A percentile compares a stretch with the other conserved stretches of the same genome.
phyloP scores from a whole-genome alignment of 176 grass and related monocot genomes.

The Triticum timopheevii region DNA sequence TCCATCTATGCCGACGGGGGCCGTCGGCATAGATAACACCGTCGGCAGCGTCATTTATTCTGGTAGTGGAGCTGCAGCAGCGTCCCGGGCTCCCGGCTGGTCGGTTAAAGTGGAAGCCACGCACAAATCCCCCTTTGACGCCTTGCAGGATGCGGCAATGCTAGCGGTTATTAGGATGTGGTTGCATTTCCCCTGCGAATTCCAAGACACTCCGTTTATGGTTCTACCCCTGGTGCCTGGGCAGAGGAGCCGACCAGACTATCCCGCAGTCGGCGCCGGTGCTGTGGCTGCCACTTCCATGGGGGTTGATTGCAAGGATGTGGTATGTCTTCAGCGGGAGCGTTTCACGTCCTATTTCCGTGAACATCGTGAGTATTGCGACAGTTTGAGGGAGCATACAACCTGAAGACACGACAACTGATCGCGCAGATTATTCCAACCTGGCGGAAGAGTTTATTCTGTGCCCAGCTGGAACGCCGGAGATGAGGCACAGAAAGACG shows the following conservation, averaged over 20 bases:
- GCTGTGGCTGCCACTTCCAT: background rate
- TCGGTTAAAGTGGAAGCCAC: background rate
- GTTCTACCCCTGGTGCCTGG: background rate
- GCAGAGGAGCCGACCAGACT: background rate
- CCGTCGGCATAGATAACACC: no score
- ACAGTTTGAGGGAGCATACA: background rate
- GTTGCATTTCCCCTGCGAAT: background rate
- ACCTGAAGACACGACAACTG: background rate
- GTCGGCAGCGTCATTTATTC: no score
- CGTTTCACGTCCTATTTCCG: background rate
- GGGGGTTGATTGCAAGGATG: background rate
- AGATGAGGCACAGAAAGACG: background rate
- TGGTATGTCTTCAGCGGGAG: background rate
- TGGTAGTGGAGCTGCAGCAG: background rate
- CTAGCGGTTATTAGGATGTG: background rate
- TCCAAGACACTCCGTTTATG: background rate
- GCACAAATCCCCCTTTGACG: background rate
- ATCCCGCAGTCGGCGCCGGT: background rate
- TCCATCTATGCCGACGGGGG: no score
- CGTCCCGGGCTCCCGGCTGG: background rate
- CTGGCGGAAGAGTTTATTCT: background rate
- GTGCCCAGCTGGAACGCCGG: background rate
- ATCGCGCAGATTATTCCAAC: background rate
- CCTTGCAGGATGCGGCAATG: background rate
- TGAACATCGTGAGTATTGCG: background rate